Base-by-base conservation (phyloP, 257 asterid genomes). In the Agastache rugosa region DNA sequence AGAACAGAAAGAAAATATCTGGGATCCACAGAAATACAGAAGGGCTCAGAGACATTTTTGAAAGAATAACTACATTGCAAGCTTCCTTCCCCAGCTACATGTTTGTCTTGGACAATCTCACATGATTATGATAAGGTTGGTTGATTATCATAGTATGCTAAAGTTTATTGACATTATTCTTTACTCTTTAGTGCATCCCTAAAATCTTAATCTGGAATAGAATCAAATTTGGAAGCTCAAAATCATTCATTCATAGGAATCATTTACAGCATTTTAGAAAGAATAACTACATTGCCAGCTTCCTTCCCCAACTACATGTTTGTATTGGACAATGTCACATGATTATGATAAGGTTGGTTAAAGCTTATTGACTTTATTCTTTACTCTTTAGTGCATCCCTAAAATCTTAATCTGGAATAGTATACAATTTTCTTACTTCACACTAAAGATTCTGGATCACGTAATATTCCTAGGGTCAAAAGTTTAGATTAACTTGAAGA, bases 391-490 rank as follows among this genome's bases (percentile, higher is more conserved):
- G 63, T 19, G 37, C 20, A 44, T 25, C 56, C 41, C 47, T 15
- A 11, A 29, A 34, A 34, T 3, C 20, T 20, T 41, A 23, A 35
- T 20, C 35, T 62, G 53, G 63, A 60, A 27, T 62, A 31, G 29
- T 19, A 15, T 5, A 44, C 20, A 60, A 44, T 44, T 45, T 71
- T 22, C 67, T 16, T 54, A 4, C 6, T 37, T 70, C 20, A 39
- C 29, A 70, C 56, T 54, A 70, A 56, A 22, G 17, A 23, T 70
- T 37, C 39, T 55, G 20, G 59, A 58, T 71, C 34, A n/a, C 45
- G 34, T 22, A 7, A 9, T 55, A 6, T 11, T 41, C 55, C 59
- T 44, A 29, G 37, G 68, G 68, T 59, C 35, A 34, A 48, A 45
- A 51, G 22, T 63, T 63, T n/a, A 74, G 67, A 39, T 8, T 27